A percentile compares a stretch with the other conserved stretches of the same genome.
Conservation (phyloP, 345 rosid species). For the Lagerstroemia speciosa region DNA sequence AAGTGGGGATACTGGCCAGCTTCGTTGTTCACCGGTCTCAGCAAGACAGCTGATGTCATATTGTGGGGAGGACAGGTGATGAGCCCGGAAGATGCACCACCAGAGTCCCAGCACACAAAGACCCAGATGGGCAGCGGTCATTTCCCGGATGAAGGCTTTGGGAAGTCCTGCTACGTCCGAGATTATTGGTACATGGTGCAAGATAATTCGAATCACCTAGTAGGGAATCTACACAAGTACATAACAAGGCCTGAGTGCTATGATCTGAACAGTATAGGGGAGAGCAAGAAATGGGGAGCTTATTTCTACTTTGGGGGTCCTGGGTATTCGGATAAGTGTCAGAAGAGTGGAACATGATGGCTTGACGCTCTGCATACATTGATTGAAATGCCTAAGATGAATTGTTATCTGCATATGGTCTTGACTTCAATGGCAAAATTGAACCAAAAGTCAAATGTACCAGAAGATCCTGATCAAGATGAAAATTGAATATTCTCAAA, state of each 20-base stretch:
- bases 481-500: too few species aligned
- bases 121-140: conserved; percentile 44
- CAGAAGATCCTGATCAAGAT: too few species aligned
- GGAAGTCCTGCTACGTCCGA: conserved; percentile 26
- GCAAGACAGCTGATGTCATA: neutral
- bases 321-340: neutral
- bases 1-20: conserved; percentile 4
- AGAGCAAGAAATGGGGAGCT: neutral
- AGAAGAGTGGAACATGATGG: neutral
- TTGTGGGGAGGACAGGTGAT: neutral
- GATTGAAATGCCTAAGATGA: neutral
- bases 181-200: conserved; percentile 4
- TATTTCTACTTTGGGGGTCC: conserved; percentile 11
- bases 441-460: too few species aligned
- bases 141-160: conserved; percentile 27
- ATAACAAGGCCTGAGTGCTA: conserved; percentile 4
- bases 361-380: too few species aligned
- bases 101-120: conserved; percentile 11
- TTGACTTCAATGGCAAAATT: too few species aligned
- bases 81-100: neutral
- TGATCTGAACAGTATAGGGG: neutral
- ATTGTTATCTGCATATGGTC: neutral
- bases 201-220: neutral
- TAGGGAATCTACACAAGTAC: neutral
- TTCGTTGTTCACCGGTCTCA: neutral